Conservation (phyloP, 2,329 filamentous ascomycete species). For the Neopestalotiopsis sp. region DNA sequence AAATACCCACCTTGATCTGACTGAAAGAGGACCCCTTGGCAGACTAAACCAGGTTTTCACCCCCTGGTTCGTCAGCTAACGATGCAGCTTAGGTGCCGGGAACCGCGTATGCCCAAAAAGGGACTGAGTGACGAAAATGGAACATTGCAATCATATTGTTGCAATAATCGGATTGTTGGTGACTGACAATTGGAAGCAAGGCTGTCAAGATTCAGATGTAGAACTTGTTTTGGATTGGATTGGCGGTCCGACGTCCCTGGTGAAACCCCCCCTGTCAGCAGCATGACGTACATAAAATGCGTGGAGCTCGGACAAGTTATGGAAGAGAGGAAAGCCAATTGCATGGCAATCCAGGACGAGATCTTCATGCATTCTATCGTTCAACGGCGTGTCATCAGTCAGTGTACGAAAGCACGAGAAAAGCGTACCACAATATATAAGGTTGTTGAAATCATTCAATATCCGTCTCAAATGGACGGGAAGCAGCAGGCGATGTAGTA, state of each 20-base stretch:
- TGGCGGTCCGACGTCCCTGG: neutral
- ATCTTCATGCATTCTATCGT: no score
- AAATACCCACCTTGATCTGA: neutral
- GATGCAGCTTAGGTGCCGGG: neutral
- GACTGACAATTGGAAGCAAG: neutral
- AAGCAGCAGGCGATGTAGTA: no score
- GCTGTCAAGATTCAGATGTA: neutral
- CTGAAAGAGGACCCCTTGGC: neutral
- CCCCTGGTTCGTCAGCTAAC: constrained; percentile 15
- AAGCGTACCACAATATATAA: no score
- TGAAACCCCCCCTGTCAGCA: constrained; percentile 2
- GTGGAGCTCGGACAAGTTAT: neutral
- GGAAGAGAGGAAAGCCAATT: neutral
- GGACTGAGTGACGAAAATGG: neutral
- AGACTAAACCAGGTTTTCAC: constrained; percentile 14
- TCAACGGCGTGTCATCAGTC: no score
- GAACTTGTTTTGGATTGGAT: constrained; percentile 9
- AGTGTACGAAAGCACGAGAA: no score
- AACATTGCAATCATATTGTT: neutral
- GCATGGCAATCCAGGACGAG: no score
- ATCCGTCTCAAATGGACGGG: no score
- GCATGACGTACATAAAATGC: constrained; percentile 10
- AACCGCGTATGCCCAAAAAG: neutral
- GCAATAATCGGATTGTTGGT: neutral
- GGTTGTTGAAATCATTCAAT: no score